phyloP scores from a whole-genome alignment of 805 yeast genomes.

The Teunomyces gatunensis region DNA sequence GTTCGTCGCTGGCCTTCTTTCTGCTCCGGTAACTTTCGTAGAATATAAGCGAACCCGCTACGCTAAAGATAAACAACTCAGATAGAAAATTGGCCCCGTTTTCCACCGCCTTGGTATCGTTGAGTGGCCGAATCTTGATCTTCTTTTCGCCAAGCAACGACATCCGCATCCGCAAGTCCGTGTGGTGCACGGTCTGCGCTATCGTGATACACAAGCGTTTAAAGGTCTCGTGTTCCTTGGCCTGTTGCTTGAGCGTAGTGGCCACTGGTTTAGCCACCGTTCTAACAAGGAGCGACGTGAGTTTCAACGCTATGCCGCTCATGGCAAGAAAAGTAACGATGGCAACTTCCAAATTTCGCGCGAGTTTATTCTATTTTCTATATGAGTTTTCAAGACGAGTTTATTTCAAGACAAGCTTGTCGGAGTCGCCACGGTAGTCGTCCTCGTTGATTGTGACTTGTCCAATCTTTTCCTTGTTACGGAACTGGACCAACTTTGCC shows the following conservation, averaged over 20 bases:
- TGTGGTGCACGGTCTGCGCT: conserved; percentile 69
- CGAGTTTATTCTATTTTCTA: background rate
- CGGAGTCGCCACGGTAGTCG: conserved; percentile 18
- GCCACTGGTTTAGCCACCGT: conserved; percentile 82
- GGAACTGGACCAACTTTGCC: conserved; percentile 59
- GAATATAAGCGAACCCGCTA: conserved; percentile 73
- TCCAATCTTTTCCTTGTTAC: conserved; percentile 57
- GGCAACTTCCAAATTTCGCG: background rate
- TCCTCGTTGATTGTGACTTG: conserved; percentile 23
- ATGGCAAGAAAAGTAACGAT: conserved; percentile 26
- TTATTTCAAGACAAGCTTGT: conserved; percentile 10
- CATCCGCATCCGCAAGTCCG: conserved; percentile 63
- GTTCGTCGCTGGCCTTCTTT: conserved; percentile 57
- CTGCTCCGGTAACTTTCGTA: conserved; percentile 70
- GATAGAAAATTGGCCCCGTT: conserved; percentile 77
- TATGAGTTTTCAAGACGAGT: too few relatives aligned
- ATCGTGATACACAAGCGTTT: conserved; percentile 59
- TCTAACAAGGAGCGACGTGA: conserved; percentile 66
- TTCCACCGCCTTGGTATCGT: conserved; percentile 79
- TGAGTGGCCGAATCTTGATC: conserved; percentile 67
- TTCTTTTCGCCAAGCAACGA: conserved; percentile 54
- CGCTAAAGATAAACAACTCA: conserved; percentile 73
- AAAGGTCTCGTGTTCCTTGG: conserved; percentile 68
- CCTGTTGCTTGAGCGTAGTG: conserved; percentile 65
- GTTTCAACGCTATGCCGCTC: conserved; percentile 76